Percentiles rank a stretch among this genome's conserved stretches.
phyloP scores from a whole-genome alignment of 202 grass and related monocot genomes.

The Schoenoplectus tabernaemontani region DNA sequence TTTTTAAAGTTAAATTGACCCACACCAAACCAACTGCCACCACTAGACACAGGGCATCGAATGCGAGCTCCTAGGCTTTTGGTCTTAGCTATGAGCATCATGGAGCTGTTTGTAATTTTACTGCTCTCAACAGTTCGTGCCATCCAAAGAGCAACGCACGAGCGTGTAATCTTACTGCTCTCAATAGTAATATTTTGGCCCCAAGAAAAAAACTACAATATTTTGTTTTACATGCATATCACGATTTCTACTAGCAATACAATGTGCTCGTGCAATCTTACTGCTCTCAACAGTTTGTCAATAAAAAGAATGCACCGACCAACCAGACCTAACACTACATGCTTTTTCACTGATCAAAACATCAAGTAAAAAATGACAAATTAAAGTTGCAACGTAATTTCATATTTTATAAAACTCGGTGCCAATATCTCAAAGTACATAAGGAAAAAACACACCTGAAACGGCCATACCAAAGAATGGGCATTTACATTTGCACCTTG shows the following conservation, averaged over 20 bases:
- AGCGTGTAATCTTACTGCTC: too few relatives aligned
- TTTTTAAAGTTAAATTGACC: too few relatives aligned
- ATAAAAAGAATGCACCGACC: background rate
- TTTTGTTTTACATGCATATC: background rate
- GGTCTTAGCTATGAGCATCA: too few relatives aligned
- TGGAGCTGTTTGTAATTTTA: too few relatives aligned
- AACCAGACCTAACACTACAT: background rate
- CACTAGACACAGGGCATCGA: too few relatives aligned
- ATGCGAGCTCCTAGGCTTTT: too few relatives aligned
- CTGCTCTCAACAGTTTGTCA: background rate
- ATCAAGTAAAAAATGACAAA: background rate
- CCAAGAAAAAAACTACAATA: background rate
- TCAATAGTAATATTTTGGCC: too few relatives aligned
- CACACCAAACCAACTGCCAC: too few relatives aligned
- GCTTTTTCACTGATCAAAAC: background rate
- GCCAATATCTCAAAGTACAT: background rate
- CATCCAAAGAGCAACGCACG: too few relatives aligned
- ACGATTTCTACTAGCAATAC: background rate
- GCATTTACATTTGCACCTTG: slow-evolving; percentile 3
- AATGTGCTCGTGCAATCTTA: background rate
- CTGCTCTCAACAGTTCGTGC: too few relatives aligned
- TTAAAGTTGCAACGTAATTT: background rate
- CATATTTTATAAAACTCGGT: background rate
- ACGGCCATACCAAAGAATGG: background rate
- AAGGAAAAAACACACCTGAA: background rate